Conservation (phyloP, 345 rosid species). For the Excoecaria agallocha region DNA sequence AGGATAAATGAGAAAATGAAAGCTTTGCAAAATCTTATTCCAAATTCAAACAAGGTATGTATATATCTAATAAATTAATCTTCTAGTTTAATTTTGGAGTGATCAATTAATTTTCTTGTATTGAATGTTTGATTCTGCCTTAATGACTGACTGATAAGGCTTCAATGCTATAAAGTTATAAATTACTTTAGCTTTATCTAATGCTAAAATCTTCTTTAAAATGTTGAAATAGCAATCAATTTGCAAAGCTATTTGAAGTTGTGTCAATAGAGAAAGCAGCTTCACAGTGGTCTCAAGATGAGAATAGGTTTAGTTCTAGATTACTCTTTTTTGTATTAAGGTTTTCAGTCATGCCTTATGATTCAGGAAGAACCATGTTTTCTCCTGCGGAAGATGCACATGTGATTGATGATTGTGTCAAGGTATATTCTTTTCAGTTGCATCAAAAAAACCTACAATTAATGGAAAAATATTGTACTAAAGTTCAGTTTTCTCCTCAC, state of each 20-base stretch:
- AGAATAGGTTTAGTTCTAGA: too few relatives aligned
- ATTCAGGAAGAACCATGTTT: constrained; percentile 77
- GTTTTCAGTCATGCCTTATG: constrained; percentile 18
- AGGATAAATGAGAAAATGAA: constrained; percentile 98
- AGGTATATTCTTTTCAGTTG: constrained; percentile 44
- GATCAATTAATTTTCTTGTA: not conserved
- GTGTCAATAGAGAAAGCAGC: too few relatives aligned
- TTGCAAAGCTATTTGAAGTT: not conserved
- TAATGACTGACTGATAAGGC: constrained; percentile 79
- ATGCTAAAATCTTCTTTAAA: too few relatives aligned
- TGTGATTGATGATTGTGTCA: constrained; percentile 88
- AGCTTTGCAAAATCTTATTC: constrained; percentile 84
- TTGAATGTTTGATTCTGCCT: constrained; percentile 8
- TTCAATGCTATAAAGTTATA: too few relatives aligned
- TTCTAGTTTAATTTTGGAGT: not conserved
- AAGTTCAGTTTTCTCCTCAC: constrained; percentile 17
- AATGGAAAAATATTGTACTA: not conserved
- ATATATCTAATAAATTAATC: not conserved
- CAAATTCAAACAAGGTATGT: constrained; percentile 85
- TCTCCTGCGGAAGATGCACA: constrained; percentile 76
- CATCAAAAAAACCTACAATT: constrained; percentile 12
- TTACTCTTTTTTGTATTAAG: not conserved
- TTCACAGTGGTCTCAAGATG: too few relatives aligned
- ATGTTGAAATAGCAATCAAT: constrained; percentile 4
- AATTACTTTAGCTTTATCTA: too few relatives aligned